phyloP scores from a whole-genome alignment of 1,284 basidiomycete species.

The Apiotrichum mycotoxinovorans region DNA sequence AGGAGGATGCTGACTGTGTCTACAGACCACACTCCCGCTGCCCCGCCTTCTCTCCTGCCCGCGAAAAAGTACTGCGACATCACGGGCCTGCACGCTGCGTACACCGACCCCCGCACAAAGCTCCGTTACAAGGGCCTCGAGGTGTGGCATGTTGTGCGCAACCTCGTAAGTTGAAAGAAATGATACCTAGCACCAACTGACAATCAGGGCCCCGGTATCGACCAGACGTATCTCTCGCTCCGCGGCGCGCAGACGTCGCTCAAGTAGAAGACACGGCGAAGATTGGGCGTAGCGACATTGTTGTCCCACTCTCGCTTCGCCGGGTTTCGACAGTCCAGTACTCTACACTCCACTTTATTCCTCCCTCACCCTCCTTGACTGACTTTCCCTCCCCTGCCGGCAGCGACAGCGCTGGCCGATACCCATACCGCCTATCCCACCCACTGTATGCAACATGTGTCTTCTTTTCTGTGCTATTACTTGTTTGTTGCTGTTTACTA shows the following conservation, averaged over 20 bases:
- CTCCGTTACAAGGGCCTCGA: conserved; percentile 50
- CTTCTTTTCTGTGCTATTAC: not conserved
- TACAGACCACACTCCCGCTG: conserved; percentile 47
- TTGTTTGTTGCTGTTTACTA: not conserved
- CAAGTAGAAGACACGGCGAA: conserved; percentile 24
- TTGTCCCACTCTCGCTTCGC: too few species aligned
- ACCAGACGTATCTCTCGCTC: conserved; percentile 48
- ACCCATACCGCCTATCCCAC: not conserved
- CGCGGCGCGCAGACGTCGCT: conserved; percentile 46
- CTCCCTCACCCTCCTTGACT: not conserved
- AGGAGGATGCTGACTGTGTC: not conserved
- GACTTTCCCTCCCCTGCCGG: not conserved
- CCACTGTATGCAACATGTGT: conserved; percentile 3
- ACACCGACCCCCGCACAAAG: conserved; percentile 51
- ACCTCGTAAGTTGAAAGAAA: conserved; percentile 43
- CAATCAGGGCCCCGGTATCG: conserved; percentile 45
- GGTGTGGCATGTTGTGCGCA: conserved; percentile 48
- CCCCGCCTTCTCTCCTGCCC: conserved; percentile 48
- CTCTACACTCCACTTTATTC: not conserved
- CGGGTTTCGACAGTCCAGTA: too few species aligned
- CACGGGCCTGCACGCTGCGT: conserved; percentile 52
- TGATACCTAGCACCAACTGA: not conserved
- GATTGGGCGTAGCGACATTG: too few species aligned
- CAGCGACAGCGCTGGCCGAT: not conserved
- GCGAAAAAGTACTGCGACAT: conserved; percentile 55